phyloP scores from a whole-genome alignment of 1,139 yeast species.

The Geotrichum carabidarum region DNA sequence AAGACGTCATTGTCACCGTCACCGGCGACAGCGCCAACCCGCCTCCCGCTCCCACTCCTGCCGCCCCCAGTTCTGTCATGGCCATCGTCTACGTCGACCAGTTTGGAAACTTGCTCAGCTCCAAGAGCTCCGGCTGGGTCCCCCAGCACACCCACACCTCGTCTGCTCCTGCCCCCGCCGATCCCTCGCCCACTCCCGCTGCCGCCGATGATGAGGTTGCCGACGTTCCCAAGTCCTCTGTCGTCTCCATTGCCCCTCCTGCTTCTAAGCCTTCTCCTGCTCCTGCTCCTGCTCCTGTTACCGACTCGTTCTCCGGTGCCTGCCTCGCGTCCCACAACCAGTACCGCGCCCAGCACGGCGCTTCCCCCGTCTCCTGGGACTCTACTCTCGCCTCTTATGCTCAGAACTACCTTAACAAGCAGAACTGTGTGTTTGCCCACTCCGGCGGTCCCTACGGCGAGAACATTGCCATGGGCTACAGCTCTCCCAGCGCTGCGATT shows the following conservation, averaged over 20 bases:
- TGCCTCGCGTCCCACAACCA: constrained; percentile 57
- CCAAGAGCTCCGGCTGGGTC: constrained; percentile 11
- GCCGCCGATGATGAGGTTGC: constrained; percentile 42
- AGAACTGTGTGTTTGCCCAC: constrained; percentile 70
- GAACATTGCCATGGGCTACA: constrained; percentile 74
- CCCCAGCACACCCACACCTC: constrained; percentile 7
- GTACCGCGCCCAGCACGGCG: constrained; percentile 65
- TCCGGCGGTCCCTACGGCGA: constrained; percentile 82
- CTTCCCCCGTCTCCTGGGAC: constrained; percentile 60
- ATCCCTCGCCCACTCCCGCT: constrained; percentile 51
- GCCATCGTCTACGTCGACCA: constrained; percentile 19
- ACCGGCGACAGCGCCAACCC: constrained; percentile 9
- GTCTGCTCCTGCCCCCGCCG: constrained; percentile 39
- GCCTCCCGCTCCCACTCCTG: neutral
- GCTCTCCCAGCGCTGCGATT: constrained; percentile 55
- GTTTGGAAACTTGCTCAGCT: constrained; percentile 14
- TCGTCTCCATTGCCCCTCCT: constrained; percentile 26
- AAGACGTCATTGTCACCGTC: constrained; percentile 7
- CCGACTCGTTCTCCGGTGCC: constrained; percentile 26
- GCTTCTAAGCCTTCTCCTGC: constrained; percentile 9
- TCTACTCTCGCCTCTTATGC: constrained; percentile 62
- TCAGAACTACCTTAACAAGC: constrained; percentile 53
- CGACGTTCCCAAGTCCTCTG: constrained; percentile 79
- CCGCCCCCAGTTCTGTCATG: constrained; percentile 12
- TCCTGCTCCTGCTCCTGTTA: constrained; percentile 11